phyloP scores from a whole-genome alignment of 805 yeast species.

The Metschnikowia gelsemii region DNA sequence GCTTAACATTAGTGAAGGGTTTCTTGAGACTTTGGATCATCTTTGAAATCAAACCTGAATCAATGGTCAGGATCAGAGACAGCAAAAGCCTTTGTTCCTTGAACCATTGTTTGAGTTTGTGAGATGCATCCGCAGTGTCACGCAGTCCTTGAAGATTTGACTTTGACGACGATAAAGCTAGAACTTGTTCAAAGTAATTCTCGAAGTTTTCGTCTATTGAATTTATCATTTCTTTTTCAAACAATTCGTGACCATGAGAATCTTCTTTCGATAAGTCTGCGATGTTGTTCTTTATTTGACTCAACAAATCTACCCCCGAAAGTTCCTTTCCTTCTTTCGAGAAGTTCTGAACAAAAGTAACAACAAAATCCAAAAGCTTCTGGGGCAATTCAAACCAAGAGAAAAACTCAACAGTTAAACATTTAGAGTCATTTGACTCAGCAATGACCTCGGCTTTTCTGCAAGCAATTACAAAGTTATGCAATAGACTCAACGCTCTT shows the following conservation, averaged over 20 bases:
- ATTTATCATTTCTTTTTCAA: conserved; percentile 10
- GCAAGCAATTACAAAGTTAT: conserved; percentile 28
- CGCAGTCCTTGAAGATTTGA: background rate
- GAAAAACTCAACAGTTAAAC: conserved; percentile 5
- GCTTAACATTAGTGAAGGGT: background rate
- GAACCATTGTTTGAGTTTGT: conserved; percentile 16
- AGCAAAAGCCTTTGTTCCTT: conserved; percentile 6
- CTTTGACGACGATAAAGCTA: conserved; percentile 10
- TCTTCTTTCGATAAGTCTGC: background rate
- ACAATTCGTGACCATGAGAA: conserved; percentile 25
- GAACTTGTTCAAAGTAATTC: conserved; percentile 25
- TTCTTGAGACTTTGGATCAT: conserved; percentile 3
- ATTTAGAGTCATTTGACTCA: conserved; percentile 7
- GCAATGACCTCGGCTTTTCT: conserved; percentile 23
- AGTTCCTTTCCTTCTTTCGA: background rate
- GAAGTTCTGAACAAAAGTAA: background rate
- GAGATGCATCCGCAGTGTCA: background rate
- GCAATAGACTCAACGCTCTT: conserved; percentile 22
- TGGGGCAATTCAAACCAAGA: conserved; percentile 3
- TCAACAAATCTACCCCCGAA: background rate
- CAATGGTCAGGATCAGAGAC: conserved; percentile 1
- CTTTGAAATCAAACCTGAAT: background rate
- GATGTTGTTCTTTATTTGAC: background rate
- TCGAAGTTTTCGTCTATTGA: conserved; percentile 31
- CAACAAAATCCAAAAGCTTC: conserved; percentile 7